phyloP scores from a whole-genome alignment of 345 rosid genomes.

The Ceriops zippeliana region DNA sequence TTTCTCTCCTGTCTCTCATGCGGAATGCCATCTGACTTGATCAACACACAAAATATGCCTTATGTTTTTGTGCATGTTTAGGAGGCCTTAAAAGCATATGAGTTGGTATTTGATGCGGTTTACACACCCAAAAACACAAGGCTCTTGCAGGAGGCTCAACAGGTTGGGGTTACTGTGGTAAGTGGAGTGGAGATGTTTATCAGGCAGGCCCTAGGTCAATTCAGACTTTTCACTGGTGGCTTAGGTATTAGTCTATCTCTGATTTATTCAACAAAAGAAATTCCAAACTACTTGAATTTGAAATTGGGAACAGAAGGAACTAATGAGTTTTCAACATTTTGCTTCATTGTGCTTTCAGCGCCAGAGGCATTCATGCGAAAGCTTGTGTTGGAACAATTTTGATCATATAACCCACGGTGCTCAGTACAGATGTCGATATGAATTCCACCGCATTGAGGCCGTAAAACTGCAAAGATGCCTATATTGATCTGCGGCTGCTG shows the following conservation, averaged over 20 bases:
- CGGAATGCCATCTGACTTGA: constrained; percentile 1
- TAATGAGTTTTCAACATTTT: neutral
- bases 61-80: neutral
- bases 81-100: constrained; percentile 40
- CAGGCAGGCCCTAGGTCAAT: constrained; percentile 56
- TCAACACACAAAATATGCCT: neutral
- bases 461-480: constrained; percentile 2
- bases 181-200: constrained; percentile 68
- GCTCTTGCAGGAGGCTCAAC: constrained; percentile 46
- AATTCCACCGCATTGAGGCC: neutral
- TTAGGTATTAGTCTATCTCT: constrained; percentile 3
- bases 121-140: constrained; percentile 57
- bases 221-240: constrained; percentile 50
- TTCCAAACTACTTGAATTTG: no score
- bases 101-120: constrained; percentile 55
- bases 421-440: neutral
- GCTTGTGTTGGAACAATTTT: constrained; percentile 41
- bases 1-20: neutral
- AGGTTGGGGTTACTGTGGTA: constrained; percentile 49
- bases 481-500: no score
- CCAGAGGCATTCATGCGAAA: constrained; percentile 46
- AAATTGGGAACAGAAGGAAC: neutral
- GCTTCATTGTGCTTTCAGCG: constrained; percentile 24
- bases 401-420: neutral
- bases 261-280: neutral